Evolutionary conservation across 768 basidiomycete genomes (phyloP).

Genomic region (Lactifluus piperatus): DNA sequence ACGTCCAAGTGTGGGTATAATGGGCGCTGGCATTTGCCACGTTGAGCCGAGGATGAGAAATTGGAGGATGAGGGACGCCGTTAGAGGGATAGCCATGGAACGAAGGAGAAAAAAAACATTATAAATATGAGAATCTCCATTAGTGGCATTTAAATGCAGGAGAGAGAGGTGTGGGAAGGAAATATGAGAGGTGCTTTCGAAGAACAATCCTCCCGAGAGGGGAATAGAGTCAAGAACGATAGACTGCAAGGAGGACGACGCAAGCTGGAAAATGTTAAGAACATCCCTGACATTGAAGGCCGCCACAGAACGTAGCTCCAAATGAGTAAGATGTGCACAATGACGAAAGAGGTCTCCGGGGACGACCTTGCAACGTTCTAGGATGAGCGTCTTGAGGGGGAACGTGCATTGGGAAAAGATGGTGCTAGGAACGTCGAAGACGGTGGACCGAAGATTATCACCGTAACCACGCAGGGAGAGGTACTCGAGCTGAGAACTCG

Average conservation of each 20-base stretch:
- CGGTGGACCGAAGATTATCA: constrained; percentile 3
- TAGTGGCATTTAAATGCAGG: constrained; percentile 8
- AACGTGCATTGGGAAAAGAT: constrained; percentile 6
- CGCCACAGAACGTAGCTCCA: constrained; percentile 14
- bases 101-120: constrained; percentile 15
- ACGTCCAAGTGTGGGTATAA: constrained; percentile 9
- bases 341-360: constrained; percentile 9
- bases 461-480: constrained; percentile 14
- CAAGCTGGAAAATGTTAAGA: constrained; percentile 5
- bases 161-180: constrained; percentile 10
- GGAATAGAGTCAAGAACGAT: constrained; percentile 14
- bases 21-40: constrained; percentile 12
- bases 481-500: constrained; percentile 9
- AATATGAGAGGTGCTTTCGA: constrained; percentile 1
- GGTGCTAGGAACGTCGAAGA: constrained; percentile 11
- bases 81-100: constrained; percentile 6
- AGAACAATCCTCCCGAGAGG: constrained; percentile 5
- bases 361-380: constrained; percentile 13
- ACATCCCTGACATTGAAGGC: constrained; percentile 11
- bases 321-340: constrained; percentile 13
- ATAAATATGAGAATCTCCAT: constrained; percentile 12
- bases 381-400: constrained; percentile 15
- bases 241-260: constrained; percentile 11
- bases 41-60: constrained; percentile 15
- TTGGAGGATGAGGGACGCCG: constrained; percentile 5